phyloP scores from a whole-genome alignment of 768 basidiomycete species.

The Boletellus ananiceps region DNA sequence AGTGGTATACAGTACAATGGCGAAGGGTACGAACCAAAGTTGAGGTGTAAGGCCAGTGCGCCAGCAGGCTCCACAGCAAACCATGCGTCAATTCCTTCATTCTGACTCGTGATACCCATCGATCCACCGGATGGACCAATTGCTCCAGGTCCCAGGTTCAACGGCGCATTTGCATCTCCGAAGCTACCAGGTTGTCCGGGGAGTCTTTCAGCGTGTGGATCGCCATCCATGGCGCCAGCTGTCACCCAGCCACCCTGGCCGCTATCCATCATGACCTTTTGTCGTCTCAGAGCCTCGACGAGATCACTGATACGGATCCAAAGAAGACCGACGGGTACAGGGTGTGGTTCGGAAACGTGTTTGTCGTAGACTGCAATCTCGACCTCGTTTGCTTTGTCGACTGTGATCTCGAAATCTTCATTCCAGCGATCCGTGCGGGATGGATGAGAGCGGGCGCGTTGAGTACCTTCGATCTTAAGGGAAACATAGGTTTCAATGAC shows the following conservation, averaged over 20 bases:
- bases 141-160: constrained; percentile 34
- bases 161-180: constrained; percentile 41
- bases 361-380: constrained; percentile 96
- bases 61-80: constrained; percentile 98
- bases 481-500: constrained; percentile 82
- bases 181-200: constrained; percentile 48
- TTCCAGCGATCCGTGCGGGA: constrained; percentile 96
- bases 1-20: neutral
- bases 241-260: constrained; percentile 96
- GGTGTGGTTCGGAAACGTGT: constrained; percentile 71
- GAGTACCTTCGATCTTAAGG: constrained; percentile 94
- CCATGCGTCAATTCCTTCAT: constrained; percentile 93
- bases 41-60: constrained; percentile 78
- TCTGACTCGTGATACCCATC: constrained; percentile 19
- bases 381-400: constrained; percentile 98
- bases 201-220: constrained; percentile 43
- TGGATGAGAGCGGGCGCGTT: constrained; percentile 86
- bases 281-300: constrained; percentile 87
- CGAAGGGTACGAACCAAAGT: constrained; percentile 69
- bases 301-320: constrained; percentile 95
- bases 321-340: constrained; percentile 87
- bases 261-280: constrained; percentile 83
- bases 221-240: constrained; percentile 80
- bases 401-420: constrained; percentile 92
- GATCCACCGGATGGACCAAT: constrained; percentile 29